phyloP scores from a whole-genome alignment of 352 stramenopile genomes.

The Globisporangium rhizosaccharum region DNA sequence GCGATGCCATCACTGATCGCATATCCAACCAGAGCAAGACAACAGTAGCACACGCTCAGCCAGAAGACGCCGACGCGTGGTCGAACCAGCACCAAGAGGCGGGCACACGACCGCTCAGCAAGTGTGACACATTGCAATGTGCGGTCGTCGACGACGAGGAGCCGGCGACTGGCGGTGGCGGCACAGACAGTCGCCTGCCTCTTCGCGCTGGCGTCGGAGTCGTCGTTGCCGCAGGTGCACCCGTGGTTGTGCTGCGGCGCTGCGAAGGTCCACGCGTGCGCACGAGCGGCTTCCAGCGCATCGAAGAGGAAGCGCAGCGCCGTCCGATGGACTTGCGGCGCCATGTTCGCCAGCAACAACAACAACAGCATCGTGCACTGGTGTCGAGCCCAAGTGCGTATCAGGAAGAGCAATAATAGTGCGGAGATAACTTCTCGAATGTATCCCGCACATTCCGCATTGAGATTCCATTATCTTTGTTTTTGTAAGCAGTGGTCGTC shows the following conservation, averaged over 20 bases:
- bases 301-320: conserved; percentile 56
- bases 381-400: too few species aligned
- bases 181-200: too few species aligned
- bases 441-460: too few species aligned
- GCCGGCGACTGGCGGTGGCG: not conserved
- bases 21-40: not conserved
- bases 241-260: conserved; percentile 40
- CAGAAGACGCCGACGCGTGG: not conserved
- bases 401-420: too few species aligned
- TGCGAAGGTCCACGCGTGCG: conserved; percentile 63
- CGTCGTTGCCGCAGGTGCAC: not conserved
- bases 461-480: too few species aligned
- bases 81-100: not conserved
- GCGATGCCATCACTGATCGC: too few species aligned
- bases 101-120: not conserved
- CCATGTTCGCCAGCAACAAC: conserved; percentile 13
- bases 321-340: conserved; percentile 22
- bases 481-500: not conserved
- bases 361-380: conserved; percentile 3
- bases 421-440: too few species aligned
- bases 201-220: not conserved
- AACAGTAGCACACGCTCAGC: not conserved
- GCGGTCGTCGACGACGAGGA: not conserved
- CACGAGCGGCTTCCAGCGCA: conserved; percentile 76
- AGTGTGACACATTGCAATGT: not conserved